These are phyloP conservation scores for Massarina eburnea DNA, from an alignment of 2,329 filamentous ascomycete genomes.

Conservation along the genomic window DNA sequence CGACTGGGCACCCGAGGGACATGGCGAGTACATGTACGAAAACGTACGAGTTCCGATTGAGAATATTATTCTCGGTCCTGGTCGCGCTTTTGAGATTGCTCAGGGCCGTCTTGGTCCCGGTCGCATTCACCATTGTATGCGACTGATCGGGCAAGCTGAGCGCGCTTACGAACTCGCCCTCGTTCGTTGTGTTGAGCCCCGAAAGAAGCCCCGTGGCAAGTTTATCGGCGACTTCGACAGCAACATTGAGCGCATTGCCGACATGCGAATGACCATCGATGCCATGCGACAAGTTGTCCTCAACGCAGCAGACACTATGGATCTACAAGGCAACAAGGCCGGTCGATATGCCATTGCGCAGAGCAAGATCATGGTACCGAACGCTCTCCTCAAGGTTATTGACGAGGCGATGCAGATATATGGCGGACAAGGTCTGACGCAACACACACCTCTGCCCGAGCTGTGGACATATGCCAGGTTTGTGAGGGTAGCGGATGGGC, in stretches of 20 bases:
- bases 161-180: slow-evolving; percentile 46
- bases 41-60: slow-evolving; percentile 44
- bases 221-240: slow-evolving; percentile 46
- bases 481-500: slow-evolving; percentile 47
- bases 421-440: slow-evolving; percentile 46
- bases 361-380: slow-evolving; percentile 48
- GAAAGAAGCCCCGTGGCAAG: slow-evolving; percentile 45
- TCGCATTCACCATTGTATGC: slow-evolving; percentile 49
- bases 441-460: slow-evolving; percentile 47
- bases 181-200: slow-evolving; percentile 40
- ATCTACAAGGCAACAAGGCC: slow-evolving; percentile 45
- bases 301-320: slow-evolving; percentile 48
- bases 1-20: slow-evolving; percentile 47
- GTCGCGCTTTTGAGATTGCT: slow-evolving; percentile 47
- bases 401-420: slow-evolving; percentile 50
- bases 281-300: slow-evolving; percentile 44
- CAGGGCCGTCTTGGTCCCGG: slow-evolving; percentile 47
- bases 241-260: slow-evolving; percentile 46
- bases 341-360: slow-evolving; percentile 47
- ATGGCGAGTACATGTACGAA: slow-evolving; percentile 47
- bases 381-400: slow-evolving; percentile 43
- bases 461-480: slow-evolving; percentile 49
- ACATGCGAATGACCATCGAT: slow-evolving; percentile 47
- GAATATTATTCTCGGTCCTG: slow-evolving; percentile 47
- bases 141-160: slow-evolving; percentile 47